Percentiles rank a stretch among this genome's conserved stretches.
phyloP scores from a whole-genome alignment of 2,329 filamentous ascomycete genomes.

The Fusarium transvaalense region DNA sequence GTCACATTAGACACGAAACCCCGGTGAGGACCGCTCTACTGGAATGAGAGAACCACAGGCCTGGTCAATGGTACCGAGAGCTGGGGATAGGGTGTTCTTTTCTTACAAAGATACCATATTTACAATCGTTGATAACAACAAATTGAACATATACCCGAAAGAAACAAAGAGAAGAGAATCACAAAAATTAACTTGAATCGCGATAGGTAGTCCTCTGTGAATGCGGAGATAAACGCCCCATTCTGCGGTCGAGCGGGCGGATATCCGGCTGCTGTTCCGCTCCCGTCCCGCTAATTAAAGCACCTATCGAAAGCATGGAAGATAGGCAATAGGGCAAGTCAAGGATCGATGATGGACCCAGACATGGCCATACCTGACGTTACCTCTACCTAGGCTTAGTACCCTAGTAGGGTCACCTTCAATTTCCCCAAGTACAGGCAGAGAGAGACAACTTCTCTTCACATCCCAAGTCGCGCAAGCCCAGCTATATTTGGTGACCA shows the following conservation, averaged over 20 bases:
- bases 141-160: conserved; percentile 15
- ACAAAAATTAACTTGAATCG: background rate
- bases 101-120: conserved; percentile 10
- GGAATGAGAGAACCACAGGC: conserved; percentile 33
- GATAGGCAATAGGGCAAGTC: background rate
- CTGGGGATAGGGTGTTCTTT: conserved; percentile 5
- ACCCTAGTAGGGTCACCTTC: background rate
- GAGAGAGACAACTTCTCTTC: conserved; percentile 17
- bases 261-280: conserved; percentile 16
- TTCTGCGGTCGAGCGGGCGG: conserved; percentile 28
- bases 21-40: conserved; percentile 35
- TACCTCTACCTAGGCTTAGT: too few species aligned
- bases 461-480: conserved; percentile 31
- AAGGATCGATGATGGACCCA: conserved; percentile 5
- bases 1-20: conserved; percentile 35
- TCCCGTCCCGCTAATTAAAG: conserved; percentile 20
- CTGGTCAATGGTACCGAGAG: conserved; percentile 35
- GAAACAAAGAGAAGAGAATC: background rate
- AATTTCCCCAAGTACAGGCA: conserved; percentile 13
- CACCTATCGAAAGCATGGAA: conserved; percentile 14
- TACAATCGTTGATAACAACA: conserved; percentile 28
- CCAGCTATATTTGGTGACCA: conserved; percentile 13
- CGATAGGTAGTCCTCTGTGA: conserved; percentile 4
- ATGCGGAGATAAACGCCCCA: background rate
- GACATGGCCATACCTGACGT: conserved; percentile 12